phyloP scores from a whole-genome alignment of 257 asterid genomes.

The Penstemon newberryi region DNA sequence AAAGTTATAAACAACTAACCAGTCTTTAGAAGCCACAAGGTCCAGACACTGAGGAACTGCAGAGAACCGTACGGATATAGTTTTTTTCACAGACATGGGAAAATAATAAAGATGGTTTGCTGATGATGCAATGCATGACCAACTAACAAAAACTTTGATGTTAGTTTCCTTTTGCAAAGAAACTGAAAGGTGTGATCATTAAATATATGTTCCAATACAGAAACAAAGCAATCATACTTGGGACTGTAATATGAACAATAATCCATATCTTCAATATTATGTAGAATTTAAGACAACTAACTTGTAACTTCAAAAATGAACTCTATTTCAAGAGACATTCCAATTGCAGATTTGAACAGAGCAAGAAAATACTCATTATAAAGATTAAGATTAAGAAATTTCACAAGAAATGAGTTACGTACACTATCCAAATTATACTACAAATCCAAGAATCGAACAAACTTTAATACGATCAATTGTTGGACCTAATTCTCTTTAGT shows the following conservation, averaged over 20 bases:
- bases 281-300: neutral
- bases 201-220: slow-evolving; percentile 23
- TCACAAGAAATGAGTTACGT: slow-evolving; percentile 17
- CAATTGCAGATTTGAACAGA: slow-evolving; percentile 20
- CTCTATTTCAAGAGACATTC: neutral
- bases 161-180: slow-evolving; percentile 14
- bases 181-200: slow-evolving; percentile 15
- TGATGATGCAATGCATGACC: slow-evolving; percentile 32
- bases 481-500: slow-evolving; percentile 46
- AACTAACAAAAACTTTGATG: slow-evolving; percentile 18
- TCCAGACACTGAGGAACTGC: slow-evolving; percentile 1
- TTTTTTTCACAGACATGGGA: slow-evolving; percentile 19
- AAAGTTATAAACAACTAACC: neutral
- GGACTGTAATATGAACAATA: slow-evolving; percentile 10
- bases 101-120: slow-evolving; percentile 21
- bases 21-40: slow-evolving; percentile 1
- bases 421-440: slow-evolving; percentile 27
- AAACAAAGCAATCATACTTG: slow-evolving; percentile 26
- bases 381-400: slow-evolving; percentile 25
- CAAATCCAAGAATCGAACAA: slow-evolving; percentile 19
- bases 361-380: slow-evolving; percentile 22
- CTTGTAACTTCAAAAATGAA: neutral
- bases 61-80: too few relatives aligned
- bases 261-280: neutral
- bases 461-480: slow-evolving; percentile 28